Conservation (phyloP, 1,284 basidiomycete species). For the Leccinum subspadiceum region DNA sequence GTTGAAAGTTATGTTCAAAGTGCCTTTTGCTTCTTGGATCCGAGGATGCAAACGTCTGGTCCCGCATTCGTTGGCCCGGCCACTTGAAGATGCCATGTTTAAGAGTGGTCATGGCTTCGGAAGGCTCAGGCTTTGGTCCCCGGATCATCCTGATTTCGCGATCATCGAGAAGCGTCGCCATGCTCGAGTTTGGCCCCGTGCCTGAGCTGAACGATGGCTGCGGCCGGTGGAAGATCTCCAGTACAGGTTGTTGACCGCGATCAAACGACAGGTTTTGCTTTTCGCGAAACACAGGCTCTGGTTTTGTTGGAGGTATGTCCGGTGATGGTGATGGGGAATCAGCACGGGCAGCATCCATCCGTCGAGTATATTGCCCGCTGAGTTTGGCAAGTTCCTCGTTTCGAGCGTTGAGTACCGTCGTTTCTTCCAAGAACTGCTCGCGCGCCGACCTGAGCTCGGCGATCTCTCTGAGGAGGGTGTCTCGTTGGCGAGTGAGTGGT, state of each 20-base stretch:
- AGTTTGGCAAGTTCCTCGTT: constrained; percentile 92
- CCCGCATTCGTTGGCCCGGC: constrained; percentile 52
- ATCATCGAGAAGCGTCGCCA: constrained; percentile 28
- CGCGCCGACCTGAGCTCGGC: constrained; percentile 84
- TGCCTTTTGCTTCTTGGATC: constrained; percentile 46
- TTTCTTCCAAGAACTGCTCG: constrained; percentile 88
- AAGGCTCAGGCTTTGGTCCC: constrained; percentile 21
- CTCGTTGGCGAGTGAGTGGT: constrained; percentile 80
- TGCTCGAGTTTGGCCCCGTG: constrained; percentile 28
- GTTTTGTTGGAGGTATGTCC: constrained; percentile 20
- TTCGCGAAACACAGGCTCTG: constrained; percentile 25
- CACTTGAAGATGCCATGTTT: constrained; percentile 60
- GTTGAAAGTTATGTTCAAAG: constrained; percentile 84
- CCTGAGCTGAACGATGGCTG: constrained; percentile 29
- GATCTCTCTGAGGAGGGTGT: constrained; percentile 80
- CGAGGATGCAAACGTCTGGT: constrained; percentile 19
- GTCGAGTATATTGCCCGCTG: constrained; percentile 75
- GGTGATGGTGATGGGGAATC: constrained; percentile 33
- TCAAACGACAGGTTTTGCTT: constrained; percentile 38
- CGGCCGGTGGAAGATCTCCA: constrained; percentile 19
- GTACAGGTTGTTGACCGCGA: constrained; percentile 24
- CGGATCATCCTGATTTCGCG: constrained; percentile 30
- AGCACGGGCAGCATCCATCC: constrained; percentile 55
- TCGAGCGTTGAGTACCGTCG: constrained; percentile 83
- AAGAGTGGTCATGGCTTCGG: constrained; percentile 41